Evolutionary conservation across 1,139 yeast species (phyloP).

Genomic region (Scheffersomyces stambukii): DNA sequence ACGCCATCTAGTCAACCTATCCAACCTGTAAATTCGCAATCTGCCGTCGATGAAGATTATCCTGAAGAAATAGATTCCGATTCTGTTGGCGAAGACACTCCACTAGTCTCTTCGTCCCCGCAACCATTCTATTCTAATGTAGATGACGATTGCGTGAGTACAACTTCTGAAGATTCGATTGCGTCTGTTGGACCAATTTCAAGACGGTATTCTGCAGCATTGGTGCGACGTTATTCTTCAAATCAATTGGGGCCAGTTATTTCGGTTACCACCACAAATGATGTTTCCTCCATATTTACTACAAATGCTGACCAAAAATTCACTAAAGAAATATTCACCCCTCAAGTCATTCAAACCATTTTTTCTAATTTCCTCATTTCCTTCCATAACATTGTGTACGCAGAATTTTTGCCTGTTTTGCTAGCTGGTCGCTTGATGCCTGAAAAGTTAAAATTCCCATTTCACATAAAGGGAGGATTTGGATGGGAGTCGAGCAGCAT

Average conservation of each 20-base stretch:
- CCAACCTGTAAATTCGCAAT: neutral
- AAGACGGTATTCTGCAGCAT: constrained; percentile 35
- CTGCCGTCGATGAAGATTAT: neutral
- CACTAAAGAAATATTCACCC: constrained; percentile 22
- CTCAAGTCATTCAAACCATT: constrained; percentile 38
- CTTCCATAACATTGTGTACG: constrained; percentile 50
- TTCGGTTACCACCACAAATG: constrained; percentile 10
- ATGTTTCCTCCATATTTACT: constrained; percentile 7
- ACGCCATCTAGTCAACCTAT: neutral
- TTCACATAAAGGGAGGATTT: constrained; percentile 24
- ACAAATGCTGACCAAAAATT: constrained; percentile 10
- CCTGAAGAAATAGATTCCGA: constrained; percentile 1
- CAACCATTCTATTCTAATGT: constrained; percentile 3
- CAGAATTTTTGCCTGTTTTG: constrained; percentile 58
- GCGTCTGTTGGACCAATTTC: constrained; percentile 24
- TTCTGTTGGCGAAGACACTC: constrained; percentile 1
- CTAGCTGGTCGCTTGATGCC: constrained; percentile 45
- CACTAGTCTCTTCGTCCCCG: constrained; percentile 1
- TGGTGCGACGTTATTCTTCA: constrained; percentile 39
- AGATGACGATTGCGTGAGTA: constrained; percentile 1
- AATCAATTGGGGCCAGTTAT: constrained; percentile 13
- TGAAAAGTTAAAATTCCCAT: constrained; percentile 24
- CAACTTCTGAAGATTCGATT: constrained; percentile 8
- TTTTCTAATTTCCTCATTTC: constrained; percentile 39
- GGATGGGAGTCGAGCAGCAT: constrained; percentile 41